phyloP scores from a whole-genome alignment of 2,329 filamentous ascomycete genomes.

The Trichocomaceae sp. region DNA sequence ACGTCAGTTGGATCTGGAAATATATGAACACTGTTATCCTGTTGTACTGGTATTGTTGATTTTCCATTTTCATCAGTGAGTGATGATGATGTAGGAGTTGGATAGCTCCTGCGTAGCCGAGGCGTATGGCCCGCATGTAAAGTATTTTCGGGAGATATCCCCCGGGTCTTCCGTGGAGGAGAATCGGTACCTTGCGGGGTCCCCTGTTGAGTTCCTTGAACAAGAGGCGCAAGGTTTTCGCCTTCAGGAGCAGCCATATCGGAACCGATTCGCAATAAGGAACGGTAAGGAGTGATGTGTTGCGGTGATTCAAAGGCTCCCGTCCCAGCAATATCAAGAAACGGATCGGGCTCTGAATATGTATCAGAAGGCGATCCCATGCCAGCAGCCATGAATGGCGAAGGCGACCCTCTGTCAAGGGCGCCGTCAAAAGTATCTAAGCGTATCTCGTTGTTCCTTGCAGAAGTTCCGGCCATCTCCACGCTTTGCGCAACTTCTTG shows the following conservation, averaged over 20 bases:
- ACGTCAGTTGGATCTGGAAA: slow-evolving; percentile 34
- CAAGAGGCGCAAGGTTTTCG: not conserved
- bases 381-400: slow-evolving; percentile 12
- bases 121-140: slow-evolving; percentile 29
- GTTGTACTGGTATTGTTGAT: not conserved
- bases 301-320: slow-evolving; percentile 11
- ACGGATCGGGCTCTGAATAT: slow-evolving; percentile 15
- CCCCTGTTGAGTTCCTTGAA: slow-evolving; percentile 1
- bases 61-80: slow-evolving; percentile 30
- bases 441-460: not conserved
- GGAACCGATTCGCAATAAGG: not conserved
- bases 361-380: slow-evolving; percentile 6
- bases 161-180: slow-evolving; percentile 21
- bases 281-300: not conserved
- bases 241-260: not conserved
- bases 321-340: slow-evolving; percentile 15
- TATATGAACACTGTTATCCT: slow-evolving; percentile 11
- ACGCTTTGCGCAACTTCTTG: slow-evolving; percentile 17
- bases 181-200: slow-evolving; percentile 32
- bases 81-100: slow-evolving; percentile 36
- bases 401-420: slow-evolving; percentile 20
- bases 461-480: slow-evolving; percentile 18
- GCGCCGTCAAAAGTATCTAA: slow-evolving; percentile 23
- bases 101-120: slow-evolving; percentile 29
- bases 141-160: slow-evolving; percentile 28